A percentile compares a stretch with the other conserved stretches of the same genome.
phyloP scores from a whole-genome alignment of 352 stramenopile genomes.

The Phytophthora foliorum region DNA sequence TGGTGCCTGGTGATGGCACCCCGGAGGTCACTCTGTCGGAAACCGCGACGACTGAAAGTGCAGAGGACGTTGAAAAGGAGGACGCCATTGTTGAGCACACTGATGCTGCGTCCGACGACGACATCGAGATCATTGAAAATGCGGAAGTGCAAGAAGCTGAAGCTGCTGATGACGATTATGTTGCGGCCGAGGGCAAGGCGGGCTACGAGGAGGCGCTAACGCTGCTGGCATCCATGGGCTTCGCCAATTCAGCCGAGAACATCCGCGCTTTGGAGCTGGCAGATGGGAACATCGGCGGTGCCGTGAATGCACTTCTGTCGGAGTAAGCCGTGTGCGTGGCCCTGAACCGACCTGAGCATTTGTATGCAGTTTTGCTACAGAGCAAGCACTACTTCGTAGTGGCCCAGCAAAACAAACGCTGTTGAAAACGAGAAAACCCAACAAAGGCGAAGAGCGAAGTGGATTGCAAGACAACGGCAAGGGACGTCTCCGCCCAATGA shows the following conservation, averaged over 20 bases:
- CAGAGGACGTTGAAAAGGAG: conserved; percentile 33
- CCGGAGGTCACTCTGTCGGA: conserved; percentile 19
- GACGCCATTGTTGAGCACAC: not conserved
- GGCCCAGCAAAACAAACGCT: not conserved
- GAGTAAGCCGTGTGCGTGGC: conserved; percentile 37
- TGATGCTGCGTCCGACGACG: conserved; percentile 39
- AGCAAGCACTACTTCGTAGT: conserved; percentile 5
- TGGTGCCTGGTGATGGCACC: conserved; percentile 35
- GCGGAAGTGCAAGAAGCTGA: conserved; percentile 40
- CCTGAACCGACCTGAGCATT: conserved; percentile 13
- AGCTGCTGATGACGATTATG: not conserved
- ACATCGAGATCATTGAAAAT: conserved; percentile 51
- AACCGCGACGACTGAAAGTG: conserved; percentile 9
- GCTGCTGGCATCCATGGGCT: conserved; percentile 72
- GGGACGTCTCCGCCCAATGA: too few relatives aligned
- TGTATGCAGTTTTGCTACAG: conserved; percentile 16
- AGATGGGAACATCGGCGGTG: conserved; percentile 58
- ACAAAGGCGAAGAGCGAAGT: too few relatives aligned
- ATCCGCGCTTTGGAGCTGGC: conserved; percentile 49
- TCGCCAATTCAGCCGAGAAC: conserved; percentile 59
- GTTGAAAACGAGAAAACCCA: conserved; percentile 3
- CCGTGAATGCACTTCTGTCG: conserved; percentile 59
- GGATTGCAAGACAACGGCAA: too few relatives aligned
- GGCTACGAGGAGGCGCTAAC: conserved; percentile 51
- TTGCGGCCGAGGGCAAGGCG: conserved; percentile 15